Base-by-base conservation (phyloP, 305 asterid genomes). In the Fraxinus platypoda region DNA sequence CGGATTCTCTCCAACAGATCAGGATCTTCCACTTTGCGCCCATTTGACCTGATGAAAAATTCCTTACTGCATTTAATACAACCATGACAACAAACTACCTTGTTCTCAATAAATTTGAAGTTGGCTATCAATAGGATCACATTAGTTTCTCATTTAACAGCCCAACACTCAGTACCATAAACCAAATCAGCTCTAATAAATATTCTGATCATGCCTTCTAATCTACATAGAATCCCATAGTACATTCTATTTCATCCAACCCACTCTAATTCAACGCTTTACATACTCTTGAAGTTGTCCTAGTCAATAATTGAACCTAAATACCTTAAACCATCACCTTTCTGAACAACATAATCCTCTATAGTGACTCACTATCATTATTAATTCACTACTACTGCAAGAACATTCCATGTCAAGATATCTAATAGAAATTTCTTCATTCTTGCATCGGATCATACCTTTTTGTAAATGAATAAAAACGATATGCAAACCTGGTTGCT, bases 1-100 rank as follows among this genome's bases (percentile, higher is more conserved):
- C 99, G 98, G 87, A 96, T 91, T 87, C 93, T 88, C 88, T 94
- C 99, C 95, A 96, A 84, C 83, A 96, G 91, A 91, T 94, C 98
- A 78, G 99, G 98, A 75, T 96, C 97, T 84, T 91, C 95, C 82
- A 94, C 95, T 90, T 93, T 96, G 78, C 98, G 97, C 64, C 98
- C 99, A 33, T 92, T 86, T 64, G 88, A 41, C 89, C 99, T 96
- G 87, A 88, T 83, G 57, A 84, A 81, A 37, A 73, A 77, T 78
- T 62, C 33, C 62, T 57, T 3, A 23, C 19, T 31, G 30, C 66
- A 81, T 72, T 35, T 71, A 80, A 74, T 54, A 81, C 21, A 31
- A 59, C 37, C 31, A 76, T 26, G 34, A 9, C 73, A 1, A 19
- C 28, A 64, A 64, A 81, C 23, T 31, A 71, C 30, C 68, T 19